Conservation (phyloP, 352 stramenopile genomes). For the Globisporangium orthogonon region DNA sequence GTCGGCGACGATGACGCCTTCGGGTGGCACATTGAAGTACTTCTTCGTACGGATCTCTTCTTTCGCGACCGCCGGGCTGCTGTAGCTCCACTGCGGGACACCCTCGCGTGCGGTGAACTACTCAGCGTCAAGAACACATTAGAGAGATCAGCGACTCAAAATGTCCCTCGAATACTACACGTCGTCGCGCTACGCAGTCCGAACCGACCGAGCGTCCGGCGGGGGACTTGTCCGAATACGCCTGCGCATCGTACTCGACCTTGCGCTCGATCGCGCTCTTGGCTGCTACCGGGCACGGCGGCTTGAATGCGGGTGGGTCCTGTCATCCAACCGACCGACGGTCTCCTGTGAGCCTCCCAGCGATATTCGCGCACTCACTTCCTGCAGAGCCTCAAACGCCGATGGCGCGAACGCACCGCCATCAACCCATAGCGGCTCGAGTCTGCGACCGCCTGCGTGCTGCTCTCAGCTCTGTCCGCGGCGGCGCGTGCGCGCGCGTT, state of each 20-base stretch:
- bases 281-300: constrained; percentile 32
- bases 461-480: background rate
- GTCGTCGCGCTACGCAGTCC: background rate
- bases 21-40: constrained; percentile 43
- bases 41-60: constrained; percentile 33
- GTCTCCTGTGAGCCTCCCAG: background rate
- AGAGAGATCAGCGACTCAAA: background rate
- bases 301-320: constrained; percentile 35
- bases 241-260: constrained; percentile 45
- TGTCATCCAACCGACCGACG: background rate
- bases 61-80: constrained; percentile 34
- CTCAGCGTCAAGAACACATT: background rate
- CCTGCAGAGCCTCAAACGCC: background rate
- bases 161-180: background rate
- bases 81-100: constrained; percentile 40
- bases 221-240: constrained; percentile 30
- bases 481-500: constrained; percentile 29
- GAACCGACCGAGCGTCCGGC: constrained; percentile 28
- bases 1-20: constrained; percentile 44
- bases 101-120: constrained; percentile 17
- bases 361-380: too few species aligned
- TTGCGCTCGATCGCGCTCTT: constrained; percentile 53
- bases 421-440: constrained; percentile 3
- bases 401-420: background rate
- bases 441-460: constrained; percentile 1